Evolutionary conservation across 257 asterid species (phyloP), one percentile per base, ranked within the genome.

Genomic region (Penstemon davidsonii): DNA sequence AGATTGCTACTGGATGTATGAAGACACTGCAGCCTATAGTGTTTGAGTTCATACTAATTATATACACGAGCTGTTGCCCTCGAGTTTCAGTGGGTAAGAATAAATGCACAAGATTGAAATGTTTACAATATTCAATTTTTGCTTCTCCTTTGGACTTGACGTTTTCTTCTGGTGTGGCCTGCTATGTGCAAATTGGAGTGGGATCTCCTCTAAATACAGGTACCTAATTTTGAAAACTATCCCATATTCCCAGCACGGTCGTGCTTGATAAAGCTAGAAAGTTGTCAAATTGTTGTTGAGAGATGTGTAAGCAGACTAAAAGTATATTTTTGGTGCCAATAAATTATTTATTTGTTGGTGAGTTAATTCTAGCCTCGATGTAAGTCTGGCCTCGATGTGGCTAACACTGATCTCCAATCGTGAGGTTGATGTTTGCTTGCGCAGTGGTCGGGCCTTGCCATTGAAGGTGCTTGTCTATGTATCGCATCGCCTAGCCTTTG

Each of bases 1-100:
- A 83, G 99, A 11, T 60, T 93, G 84, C 84, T 93, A 66, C 83
- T 93, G 77, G 99, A 93, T 73, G 83, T 88, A 64, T 93, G 88
- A 84, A 42, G 60, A 60, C n/a, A 56, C 72, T 36, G 55, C 70
- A 8, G 60, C 53, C 40, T 46, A 11, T 62, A 43, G 46, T 55
- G 64, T 38, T 19, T 71, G 60, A 47, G 44, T 53, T 52, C 58
- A 10, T 44, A 38, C 46, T 71, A 59, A 57, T 5, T 19, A 51
- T 67, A 54, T 59, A 58, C 75, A 60, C 6, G 56, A 69, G 81
- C 43, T 47, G 53, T 56, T 45, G 5, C 55, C 60, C 56, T 25
- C 51, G 47, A 49, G 36, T 69, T 71, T 73, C 54, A 25, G 40
- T 58, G 59, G 82, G 76, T 67, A 45, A 49, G 56, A 85, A 83